Conservation (phyloP, 768 basidiomycete genomes). For the Suillus luteus region DNA sequence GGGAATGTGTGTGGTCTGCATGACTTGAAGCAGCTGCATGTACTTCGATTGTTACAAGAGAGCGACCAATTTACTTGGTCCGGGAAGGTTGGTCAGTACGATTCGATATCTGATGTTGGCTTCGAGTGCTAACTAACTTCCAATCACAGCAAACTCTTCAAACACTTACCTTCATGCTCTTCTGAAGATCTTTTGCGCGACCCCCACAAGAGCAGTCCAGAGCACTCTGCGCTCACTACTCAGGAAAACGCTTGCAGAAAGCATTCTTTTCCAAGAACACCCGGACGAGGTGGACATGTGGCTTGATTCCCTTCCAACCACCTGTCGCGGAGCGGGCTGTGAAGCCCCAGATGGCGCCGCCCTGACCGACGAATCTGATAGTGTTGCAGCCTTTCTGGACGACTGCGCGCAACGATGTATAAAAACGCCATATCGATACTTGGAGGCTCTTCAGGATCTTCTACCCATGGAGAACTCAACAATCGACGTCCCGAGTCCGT, state of each 20-base stretch:
- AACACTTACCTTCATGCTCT: slow-evolving; percentile 76
- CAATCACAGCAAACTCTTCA: slow-evolving; percentile 41
- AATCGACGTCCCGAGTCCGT: slow-evolving; percentile 49
- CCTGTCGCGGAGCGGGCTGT: slow-evolving; percentile 34
- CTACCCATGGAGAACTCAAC: slow-evolving; percentile 15
- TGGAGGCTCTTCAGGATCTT: slow-evolving; percentile 64
- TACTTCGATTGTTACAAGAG: slow-evolving; percentile 69
- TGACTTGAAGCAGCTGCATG: slow-evolving; percentile 73
- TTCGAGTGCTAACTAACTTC: slow-evolving; percentile 9
- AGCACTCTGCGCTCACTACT: slow-evolving; percentile 57
- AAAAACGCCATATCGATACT: slow-evolving; percentile 83
- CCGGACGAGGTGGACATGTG: slow-evolving; percentile 70
- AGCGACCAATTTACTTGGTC: slow-evolving; percentile 83
- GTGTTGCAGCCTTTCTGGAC: slow-evolving; percentile 72
- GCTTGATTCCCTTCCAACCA: slow-evolving; percentile 64
- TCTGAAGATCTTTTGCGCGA: slow-evolving; percentile 58
- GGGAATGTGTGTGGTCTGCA: slow-evolving; percentile 41
- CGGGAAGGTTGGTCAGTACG: slow-evolving; percentile 62
- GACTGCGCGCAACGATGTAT: slow-evolving; percentile 82
- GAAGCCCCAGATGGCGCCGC: slow-evolving; percentile 53
- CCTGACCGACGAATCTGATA: slow-evolving; percentile 56
- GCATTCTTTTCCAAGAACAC: slow-evolving; percentile 81
- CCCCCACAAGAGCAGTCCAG: slow-evolving; percentile 53
- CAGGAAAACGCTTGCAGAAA: slow-evolving; percentile 62
- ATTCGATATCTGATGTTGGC: neutral